Evolutionary conservation across 495 filamentous ascomycete species (phyloP), one percentile per base, ranked within the genome.

Genomic region (Penicillium steckii): DNA sequence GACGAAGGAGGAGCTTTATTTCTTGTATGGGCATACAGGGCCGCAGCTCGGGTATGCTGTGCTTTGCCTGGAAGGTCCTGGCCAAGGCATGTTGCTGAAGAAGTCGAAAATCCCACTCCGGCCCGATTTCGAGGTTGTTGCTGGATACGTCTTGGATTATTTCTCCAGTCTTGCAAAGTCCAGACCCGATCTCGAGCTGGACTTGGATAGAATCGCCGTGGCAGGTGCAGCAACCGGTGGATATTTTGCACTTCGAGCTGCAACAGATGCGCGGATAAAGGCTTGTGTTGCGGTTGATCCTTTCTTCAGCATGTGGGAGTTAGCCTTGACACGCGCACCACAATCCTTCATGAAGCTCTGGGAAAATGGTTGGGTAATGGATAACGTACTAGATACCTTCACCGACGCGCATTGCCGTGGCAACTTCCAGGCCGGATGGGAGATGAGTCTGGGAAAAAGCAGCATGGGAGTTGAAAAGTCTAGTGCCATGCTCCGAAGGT

Each of bases 11-110:
- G 80, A 83, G 48, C 22, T 82, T 0, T 79, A 72, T 51, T 76
- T 62, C 49, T 6, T 74, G 0, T 15, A 24, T 29, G 41, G 59
- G 0, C 43, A 56, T 0, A 42, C n/a, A 0, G 78, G 55, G 0
- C 57, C 43, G 0, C 44, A 53, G 0, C 40, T 65, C 0, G 80
- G 80, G 0, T 83, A 82, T 50, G 75, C 78, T 0, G 70, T 71
- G 0, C 37, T 82, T 4, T 71, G 61, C 0, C 75, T 73, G 30
- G 78, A 81, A 2, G 78, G 77, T 0, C 80, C 80, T 0, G 78
- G 80, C 0, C 80, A 83, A 47, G 78, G 78, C 0, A 46, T 76
- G 2, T 35, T 63, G 0, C 60, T 78, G 0, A 57, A 63, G 0
- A 52, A 59, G 0, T 35, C 75, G 27, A 55, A 52, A 9, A 3